Evolutionary conservation across 352 stramenopile genomes (phyloP).

Genomic region (Pythium pyrilobum): DNA sequence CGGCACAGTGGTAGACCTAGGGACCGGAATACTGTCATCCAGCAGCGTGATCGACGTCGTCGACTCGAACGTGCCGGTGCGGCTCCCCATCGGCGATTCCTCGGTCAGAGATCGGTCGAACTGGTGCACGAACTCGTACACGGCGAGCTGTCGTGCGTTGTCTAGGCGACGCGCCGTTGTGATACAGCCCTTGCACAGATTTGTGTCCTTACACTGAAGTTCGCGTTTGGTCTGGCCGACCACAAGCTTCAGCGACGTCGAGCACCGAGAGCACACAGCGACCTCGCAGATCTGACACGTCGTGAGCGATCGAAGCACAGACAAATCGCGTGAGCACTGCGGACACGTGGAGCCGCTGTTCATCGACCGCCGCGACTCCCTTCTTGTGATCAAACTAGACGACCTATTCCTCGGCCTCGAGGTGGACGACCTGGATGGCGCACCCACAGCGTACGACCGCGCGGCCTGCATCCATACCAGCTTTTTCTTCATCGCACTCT

Average conservation of each 20-base stretch:
- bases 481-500: slow-evolving; percentile 20
- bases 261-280: not conserved
- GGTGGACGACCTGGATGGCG: no score
- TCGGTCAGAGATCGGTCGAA: not conserved
- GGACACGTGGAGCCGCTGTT: not conserved
- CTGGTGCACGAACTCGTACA: slow-evolving; percentile 15
- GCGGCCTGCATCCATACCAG: slow-evolving; percentile 14
- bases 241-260: slow-evolving; percentile 6
- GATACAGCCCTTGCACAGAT: slow-evolving; percentile 7
- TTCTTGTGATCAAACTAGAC: not conserved
- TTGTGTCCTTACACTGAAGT: not conserved
- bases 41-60: not conserved
- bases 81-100: not conserved
- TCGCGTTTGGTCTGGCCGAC: not conserved
- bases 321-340: not conserved
- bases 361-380: not conserved
- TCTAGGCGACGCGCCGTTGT: not conserved
- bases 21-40: not conserved
- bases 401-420: no score
- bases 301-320: not conserved
- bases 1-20: no score
- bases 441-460: not conserved
- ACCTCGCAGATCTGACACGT: slow-evolving; percentile 3
- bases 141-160: not conserved
- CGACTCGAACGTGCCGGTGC: not conserved